Evolutionary conservation across 2,329 filamentous ascomycete species (phyloP).

Genomic region (Mycosphaerella arachidis): DNA sequence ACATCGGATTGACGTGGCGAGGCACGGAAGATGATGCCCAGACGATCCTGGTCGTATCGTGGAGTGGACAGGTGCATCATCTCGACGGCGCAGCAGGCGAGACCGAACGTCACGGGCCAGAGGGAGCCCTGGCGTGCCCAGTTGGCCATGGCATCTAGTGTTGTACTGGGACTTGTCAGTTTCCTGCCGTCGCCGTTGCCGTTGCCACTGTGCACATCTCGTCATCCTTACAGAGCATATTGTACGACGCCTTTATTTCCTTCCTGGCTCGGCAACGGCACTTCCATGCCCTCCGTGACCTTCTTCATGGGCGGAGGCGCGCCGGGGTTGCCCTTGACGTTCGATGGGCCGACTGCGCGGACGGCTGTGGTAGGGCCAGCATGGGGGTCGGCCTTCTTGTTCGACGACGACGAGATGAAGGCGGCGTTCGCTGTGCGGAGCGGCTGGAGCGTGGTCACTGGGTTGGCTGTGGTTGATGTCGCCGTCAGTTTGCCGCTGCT

Average conservation of each 20-base stretch:
- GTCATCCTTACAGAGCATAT: slow-evolving; percentile 71
- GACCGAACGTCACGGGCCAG: slow-evolving; percentile 85
- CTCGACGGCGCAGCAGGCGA: slow-evolving; percentile 84
- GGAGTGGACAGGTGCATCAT: slow-evolving; percentile 91
- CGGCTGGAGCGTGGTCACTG: slow-evolving; percentile 58
- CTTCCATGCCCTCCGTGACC: slow-evolving; percentile 58
- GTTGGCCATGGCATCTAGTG: slow-evolving; percentile 73
- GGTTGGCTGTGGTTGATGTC: slow-evolving; percentile 53
- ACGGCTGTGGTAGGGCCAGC: slow-evolving; percentile 31
- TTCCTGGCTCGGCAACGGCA: slow-evolving; percentile 73
- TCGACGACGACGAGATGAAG: slow-evolving; percentile 61
- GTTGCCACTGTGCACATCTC: not conserved
- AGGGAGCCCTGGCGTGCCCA: slow-evolving; percentile 80
- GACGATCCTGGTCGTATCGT: slow-evolving; percentile 81
- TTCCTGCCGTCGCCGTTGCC: not conserved
- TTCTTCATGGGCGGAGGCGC: slow-evolving; percentile 49
- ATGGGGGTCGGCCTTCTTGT: slow-evolving; percentile 54
- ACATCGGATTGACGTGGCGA: slow-evolving; percentile 84
- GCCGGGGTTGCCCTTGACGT: slow-evolving; percentile 52
- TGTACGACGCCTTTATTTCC: slow-evolving; percentile 74
- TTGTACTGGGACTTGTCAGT: slow-evolving; percentile 53
- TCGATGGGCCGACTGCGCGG: slow-evolving; percentile 25
- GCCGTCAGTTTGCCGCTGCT: slow-evolving; percentile 23
- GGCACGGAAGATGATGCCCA: slow-evolving; percentile 86
- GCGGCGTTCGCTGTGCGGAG: slow-evolving; percentile 57